Evolutionary conservation across 2,329 filamentous ascomycete genomes (phyloP).

Genomic region (Phialocephala sp.): DNA sequence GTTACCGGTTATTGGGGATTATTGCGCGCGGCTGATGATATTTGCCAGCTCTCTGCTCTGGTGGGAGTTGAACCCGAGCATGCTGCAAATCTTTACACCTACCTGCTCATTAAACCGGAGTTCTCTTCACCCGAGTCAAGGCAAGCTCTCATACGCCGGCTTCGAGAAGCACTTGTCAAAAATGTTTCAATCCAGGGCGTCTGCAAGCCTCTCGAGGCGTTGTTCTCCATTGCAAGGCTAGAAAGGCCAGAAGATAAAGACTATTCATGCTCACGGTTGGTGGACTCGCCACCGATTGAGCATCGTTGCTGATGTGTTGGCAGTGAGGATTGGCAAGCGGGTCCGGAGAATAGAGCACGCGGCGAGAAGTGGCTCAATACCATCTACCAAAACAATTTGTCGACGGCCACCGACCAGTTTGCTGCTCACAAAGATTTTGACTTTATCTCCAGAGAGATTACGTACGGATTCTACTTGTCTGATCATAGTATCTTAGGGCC

Average conservation of each 20-base stretch:
- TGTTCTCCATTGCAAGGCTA: slow-evolving; percentile 35
- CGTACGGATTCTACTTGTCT: slow-evolving; percentile 62
- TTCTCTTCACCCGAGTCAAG: slow-evolving; percentile 49
- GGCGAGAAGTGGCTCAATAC: slow-evolving; percentile 61
- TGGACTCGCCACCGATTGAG: no score
- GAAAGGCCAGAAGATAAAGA: slow-evolving; percentile 59
- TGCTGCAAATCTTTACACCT: slow-evolving; percentile 59
- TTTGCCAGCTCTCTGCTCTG: slow-evolving; percentile 44
- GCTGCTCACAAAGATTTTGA: slow-evolving; percentile 54
- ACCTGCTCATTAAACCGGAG: slow-evolving; percentile 56
- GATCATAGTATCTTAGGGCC: slow-evolving; percentile 60
- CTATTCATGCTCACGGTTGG: slow-evolving; percentile 42
- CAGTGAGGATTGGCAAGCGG: slow-evolving; percentile 63
- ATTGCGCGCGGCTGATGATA: slow-evolving; percentile 21
- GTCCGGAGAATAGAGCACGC: slow-evolving; percentile 58
- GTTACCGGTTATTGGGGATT: slow-evolving; percentile 18
- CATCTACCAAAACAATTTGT: slow-evolving; percentile 46
- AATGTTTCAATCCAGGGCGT: slow-evolving; percentile 63
- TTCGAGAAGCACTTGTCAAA: slow-evolving; percentile 66
- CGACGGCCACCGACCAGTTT: slow-evolving; percentile 46
- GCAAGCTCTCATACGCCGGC: slow-evolving; percentile 53
- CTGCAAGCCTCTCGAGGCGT: slow-evolving; percentile 62
- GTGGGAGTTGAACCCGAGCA: slow-evolving; percentile 58
- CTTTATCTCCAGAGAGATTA: slow-evolving; percentile 60
- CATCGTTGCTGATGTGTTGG: slow-evolving; percentile 39